Evolutionary conservation across 345 rosid genomes (phyloP), one percentile per base, ranked within the genome.

Genomic region (Sisymbrium altissimum): DNA sequence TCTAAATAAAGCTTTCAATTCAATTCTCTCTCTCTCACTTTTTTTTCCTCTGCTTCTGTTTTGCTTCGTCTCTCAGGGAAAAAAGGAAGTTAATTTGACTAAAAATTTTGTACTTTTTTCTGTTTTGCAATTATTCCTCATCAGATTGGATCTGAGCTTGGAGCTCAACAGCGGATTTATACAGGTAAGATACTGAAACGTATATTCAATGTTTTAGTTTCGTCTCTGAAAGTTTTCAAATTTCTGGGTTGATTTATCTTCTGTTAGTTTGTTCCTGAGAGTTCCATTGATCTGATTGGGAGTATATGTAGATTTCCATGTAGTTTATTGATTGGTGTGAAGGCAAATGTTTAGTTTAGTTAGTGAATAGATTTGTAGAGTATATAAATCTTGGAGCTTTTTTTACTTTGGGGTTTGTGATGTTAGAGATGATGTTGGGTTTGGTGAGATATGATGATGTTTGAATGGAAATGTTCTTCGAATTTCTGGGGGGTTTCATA

Each of bases 81-180:
- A n/a, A 23, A 23, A 58, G 45, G 45, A 64, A 53, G 15, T 15
- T 63, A 62, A 8, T 79, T 52, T 54, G 75, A 70, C 65, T 48
- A 29, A 38, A 54, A 21, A 46, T 53, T 19, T 56, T 80, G 57
- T 45, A 27, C n/a, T n/a, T n/a, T n/a, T n/a, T n/a, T 11, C 29
- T 44, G 27, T 70, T 44, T 38, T 70, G 32, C 12, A 18, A 39
- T 49, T 77, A 70, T 36, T 58, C 2, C 12, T 49, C 36, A 52
- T 66, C 66, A 69, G 83, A 83, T 85, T 85, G 87, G 91, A 87
- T 89, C 97, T 86, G 86, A 81, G 72, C 59, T 57, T 70, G 56
- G 50, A 71, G 69, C 66, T 76, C 41, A 53, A 11, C 32, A 67
- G 33, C 33, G n/a, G 74, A 67, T 76, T 71, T 38, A 29, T 18